phyloP scores from a whole-genome alignment of 1,284 basidiomycete species.

The Inonotus obliquus region DNA sequence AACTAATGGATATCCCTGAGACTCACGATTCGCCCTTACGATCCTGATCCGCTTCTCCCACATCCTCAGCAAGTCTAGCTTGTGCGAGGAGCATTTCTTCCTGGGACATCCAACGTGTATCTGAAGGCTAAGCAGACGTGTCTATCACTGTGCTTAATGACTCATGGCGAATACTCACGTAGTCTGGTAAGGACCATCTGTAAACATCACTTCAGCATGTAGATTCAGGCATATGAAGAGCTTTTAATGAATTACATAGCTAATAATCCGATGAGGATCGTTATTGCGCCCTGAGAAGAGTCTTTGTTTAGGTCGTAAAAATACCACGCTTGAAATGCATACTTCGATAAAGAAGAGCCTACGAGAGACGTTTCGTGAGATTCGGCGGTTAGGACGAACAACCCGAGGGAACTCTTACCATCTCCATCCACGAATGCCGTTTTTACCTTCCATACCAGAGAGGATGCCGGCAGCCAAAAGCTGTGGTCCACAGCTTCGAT shows the following conservation, averaged over 20 bases:
- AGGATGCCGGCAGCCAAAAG: conserved; percentile 39
- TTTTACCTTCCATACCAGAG: conserved; percentile 38
- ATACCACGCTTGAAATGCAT: conserved; percentile 9
- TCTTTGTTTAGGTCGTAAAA: background rate
- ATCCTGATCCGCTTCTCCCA: conserved; percentile 34
- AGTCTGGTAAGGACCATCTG: conserved; percentile 26
- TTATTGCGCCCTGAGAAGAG: conserved; percentile 19
- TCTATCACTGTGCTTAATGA: background rate
- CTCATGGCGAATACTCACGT: conserved; percentile 16
- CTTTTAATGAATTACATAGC: conserved; percentile 13
- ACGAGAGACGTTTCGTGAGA: background rate
- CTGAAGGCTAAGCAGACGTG: conserved; percentile 22
- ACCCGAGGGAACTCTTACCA: conserved; percentile 23
- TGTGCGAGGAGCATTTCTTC: conserved; percentile 39
- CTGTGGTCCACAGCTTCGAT: conserved; percentile 10
- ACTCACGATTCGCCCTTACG: conserved; percentile 27
- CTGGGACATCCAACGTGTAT: conserved; percentile 39
- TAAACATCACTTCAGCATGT: background rate
- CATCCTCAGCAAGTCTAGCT: conserved; percentile 41
- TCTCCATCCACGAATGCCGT: conserved; percentile 40
- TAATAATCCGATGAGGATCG: conserved; percentile 18
- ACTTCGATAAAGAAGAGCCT: conserved; percentile 29
- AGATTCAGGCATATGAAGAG: background rate
- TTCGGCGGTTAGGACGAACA: background rate
- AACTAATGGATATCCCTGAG: conserved; percentile 9